A percentile compares a stretch with the other conserved stretches of the same genome.
Evolutionary conservation across 2,329 filamentous ascomycete species (phyloP).

Genomic region (Monilinia aucupariae): DNA sequence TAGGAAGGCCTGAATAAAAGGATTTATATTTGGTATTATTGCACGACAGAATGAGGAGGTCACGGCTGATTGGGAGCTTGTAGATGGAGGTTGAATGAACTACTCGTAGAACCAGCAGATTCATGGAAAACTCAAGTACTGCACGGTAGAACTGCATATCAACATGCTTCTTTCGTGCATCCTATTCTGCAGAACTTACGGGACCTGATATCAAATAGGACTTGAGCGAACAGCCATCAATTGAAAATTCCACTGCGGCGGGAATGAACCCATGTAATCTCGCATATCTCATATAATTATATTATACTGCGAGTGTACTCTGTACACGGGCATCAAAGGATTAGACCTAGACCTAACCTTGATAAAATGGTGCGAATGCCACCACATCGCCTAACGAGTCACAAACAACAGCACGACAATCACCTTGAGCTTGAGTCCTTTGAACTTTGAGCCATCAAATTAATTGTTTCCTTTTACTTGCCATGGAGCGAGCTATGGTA

Average conservation of each 20-base stretch:
- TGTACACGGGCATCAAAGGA: background rate
- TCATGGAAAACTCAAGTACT: background rate
- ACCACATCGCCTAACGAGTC: background rate
- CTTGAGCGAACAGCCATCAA: background rate
- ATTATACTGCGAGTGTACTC: no score
- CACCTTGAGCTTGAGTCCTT: background rate
- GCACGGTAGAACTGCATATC: constrained; percentile 1
- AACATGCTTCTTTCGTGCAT: constrained; percentile 4
- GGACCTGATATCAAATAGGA: constrained; percentile 1
- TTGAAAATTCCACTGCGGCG: background rate
- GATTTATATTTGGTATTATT: background rate
- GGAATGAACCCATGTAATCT: background rate
- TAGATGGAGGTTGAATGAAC: background rate
- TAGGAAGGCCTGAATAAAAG: background rate
- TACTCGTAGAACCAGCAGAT: background rate
- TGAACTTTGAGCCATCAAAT: background rate
- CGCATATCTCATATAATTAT: background rate
- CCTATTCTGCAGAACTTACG: background rate
- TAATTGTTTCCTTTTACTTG: background rate
- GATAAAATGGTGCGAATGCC: background rate
- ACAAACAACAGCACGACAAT: background rate
- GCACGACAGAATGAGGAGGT: background rate
- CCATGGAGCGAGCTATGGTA: background rate
- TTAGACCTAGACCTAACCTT: constrained; percentile 9
- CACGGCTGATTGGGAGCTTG: no score